Conservation (phyloP, 495 filamentous ascomycete species). For the Aspergillus conjunctus region DNA sequence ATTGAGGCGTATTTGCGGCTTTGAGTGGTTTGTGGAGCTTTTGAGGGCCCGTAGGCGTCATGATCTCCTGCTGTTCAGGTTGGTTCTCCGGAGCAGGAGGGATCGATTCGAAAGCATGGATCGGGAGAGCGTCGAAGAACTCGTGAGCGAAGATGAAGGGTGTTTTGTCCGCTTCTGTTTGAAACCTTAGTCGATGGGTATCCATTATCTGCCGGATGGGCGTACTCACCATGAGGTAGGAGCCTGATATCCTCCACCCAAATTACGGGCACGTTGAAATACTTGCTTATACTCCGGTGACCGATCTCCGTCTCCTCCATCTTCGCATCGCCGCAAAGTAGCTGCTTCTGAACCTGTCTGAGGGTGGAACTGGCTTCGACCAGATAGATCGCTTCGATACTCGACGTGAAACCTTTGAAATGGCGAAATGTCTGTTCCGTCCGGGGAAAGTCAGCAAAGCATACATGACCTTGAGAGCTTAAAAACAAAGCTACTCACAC, state of each 20-base stretch:
- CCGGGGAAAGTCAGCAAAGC: background rate
- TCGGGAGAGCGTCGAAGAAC: conserved; percentile 98
- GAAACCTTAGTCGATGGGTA: background rate
- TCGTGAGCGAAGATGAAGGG: conserved; percentile 96
- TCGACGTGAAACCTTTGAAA: conserved; percentile 75
- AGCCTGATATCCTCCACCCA: conserved; percentile 91
- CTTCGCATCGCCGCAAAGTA: conserved; percentile 77
- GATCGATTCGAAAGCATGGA: conserved; percentile 88
- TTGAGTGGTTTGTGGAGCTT: conserved; percentile 47
- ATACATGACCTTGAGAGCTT: background rate
- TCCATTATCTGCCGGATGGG: background rate
- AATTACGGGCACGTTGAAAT: conserved; percentile 67
- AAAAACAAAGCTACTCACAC: conserved; percentile 54
- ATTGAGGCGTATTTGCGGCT: conserved; percentile 61
- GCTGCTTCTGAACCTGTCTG: conserved; percentile 70
- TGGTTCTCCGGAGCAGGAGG: conserved; percentile 42
- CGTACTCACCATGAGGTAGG: conserved; percentile 64
- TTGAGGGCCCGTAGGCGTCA: conserved; percentile 48
- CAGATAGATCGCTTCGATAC: conserved; percentile 83
- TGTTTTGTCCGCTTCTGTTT: conserved; percentile 58
- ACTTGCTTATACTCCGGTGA: conserved; percentile 73
- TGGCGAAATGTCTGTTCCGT: conserved; percentile 70
- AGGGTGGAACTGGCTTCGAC: conserved; percentile 84
- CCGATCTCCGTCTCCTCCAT: conserved; percentile 76
- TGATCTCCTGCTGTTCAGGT: conserved; percentile 39